A percentile compares a stretch with the other conserved stretches of the same genome.
phyloP scores from a whole-genome alignment of 78 protist genomes.

The Dictyostelium intermedium region DNA sequence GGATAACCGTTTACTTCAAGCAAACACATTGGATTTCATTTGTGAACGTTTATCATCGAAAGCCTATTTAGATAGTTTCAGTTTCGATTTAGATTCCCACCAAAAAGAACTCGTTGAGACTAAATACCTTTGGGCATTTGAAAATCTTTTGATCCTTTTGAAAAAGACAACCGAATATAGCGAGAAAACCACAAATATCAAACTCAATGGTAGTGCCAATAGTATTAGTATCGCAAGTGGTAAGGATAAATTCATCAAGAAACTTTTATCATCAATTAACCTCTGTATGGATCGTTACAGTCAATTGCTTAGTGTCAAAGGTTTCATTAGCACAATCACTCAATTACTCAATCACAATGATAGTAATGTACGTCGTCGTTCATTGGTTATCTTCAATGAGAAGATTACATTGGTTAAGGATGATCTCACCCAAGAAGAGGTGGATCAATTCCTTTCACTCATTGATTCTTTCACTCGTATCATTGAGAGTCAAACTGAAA shows the following conservation, averaged over 20 bases:
- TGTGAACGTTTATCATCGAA: constrained; percentile 29
- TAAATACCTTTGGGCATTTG: constrained; percentile 14
- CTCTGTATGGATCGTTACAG: constrained; percentile 60
- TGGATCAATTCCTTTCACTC: constrained; percentile 22
- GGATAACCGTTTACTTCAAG: constrained; percentile 64
- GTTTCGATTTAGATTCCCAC: background rate
- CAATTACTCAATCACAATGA: constrained; percentile 52
- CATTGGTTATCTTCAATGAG: constrained; percentile 66
- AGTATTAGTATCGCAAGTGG: background rate
- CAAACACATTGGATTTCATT: constrained; percentile 33
- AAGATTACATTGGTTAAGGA: constrained; percentile 38
- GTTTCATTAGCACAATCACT: constrained; percentile 52
- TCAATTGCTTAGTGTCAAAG: constrained; percentile 44
- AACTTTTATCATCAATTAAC: constrained; percentile 31
- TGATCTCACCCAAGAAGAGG: background rate
- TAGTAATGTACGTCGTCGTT: constrained; percentile 66
- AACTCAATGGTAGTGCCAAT: background rate
- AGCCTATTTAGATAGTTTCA: constrained; percentile 10
- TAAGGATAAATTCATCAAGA: constrained; percentile 51
- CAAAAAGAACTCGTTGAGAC: background rate
- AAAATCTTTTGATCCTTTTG: constrained; percentile 7
- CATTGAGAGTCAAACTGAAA: background rate
- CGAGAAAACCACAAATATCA: background rate
- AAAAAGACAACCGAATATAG: constrained; percentile 19
- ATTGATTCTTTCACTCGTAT: constrained; percentile 18